phyloP scores from a whole-genome alignment of 1,284 basidiomycete genomes.

The Sporisorium exsertum region DNA sequence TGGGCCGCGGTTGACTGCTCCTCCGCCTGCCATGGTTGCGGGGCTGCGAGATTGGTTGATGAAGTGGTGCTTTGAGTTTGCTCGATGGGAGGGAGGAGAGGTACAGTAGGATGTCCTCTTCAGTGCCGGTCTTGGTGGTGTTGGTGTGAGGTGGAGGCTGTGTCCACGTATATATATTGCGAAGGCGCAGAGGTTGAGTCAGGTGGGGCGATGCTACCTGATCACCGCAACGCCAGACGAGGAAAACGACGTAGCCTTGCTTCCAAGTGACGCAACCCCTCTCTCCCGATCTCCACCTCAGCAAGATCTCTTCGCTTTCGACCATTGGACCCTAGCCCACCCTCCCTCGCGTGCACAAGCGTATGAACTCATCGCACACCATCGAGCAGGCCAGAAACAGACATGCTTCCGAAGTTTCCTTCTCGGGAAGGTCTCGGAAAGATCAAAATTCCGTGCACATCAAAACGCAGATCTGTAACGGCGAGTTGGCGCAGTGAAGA shows the following conservation, averaged over 20 bases:
- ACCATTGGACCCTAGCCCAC: not conserved
- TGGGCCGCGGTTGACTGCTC: constrained; percentile 28
- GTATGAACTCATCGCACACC: constrained; percentile 9
- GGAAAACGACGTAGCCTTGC: not conserved
- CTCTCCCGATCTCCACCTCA: not conserved
- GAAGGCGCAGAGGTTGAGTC: no score
- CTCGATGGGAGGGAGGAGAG: not conserved
- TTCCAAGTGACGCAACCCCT: constrained; percentile 11
- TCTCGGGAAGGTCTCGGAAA: not conserved
- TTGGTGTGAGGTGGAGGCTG: no score
- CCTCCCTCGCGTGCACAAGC: not conserved
- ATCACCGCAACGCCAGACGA: not conserved
- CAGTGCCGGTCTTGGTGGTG: no score
- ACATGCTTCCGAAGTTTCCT: not conserved
- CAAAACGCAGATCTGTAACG: not conserved
- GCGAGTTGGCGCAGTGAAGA: not conserved
- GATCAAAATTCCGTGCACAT: not conserved
- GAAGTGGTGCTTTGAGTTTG: not conserved
- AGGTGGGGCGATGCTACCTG: no score
- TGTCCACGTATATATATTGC: no score
- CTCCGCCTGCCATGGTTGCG: constrained; percentile 37
- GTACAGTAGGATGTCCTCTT: no score
- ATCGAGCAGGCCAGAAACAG: not conserved
- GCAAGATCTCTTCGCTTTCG: not conserved
- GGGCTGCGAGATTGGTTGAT: not conserved